Conservation (phyloP, 2,329 filamentous ascomycete species). For the Metarhizium robertsii region DNA sequence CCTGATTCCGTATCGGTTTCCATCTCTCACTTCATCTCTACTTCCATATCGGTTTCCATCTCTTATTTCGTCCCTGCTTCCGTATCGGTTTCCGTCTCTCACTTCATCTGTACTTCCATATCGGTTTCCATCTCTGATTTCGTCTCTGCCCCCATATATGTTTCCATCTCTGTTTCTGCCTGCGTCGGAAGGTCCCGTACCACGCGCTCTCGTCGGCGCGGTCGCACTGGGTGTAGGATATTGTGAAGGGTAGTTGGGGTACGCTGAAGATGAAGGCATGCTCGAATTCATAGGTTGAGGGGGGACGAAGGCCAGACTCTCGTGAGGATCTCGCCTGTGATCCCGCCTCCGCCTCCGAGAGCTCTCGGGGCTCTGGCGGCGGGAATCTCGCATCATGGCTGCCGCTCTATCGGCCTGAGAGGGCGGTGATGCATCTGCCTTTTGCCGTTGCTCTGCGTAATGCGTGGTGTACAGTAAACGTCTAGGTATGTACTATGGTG, state of each 20-base stretch:
- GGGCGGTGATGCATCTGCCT: slow-evolving; percentile 5
- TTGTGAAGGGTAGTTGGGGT: slow-evolving; percentile 5
- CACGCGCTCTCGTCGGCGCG: slow-evolving; percentile 4
- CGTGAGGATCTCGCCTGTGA: slow-evolving; percentile 21
- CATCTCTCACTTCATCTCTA: not conserved
- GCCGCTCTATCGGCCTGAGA: slow-evolving; percentile 15
- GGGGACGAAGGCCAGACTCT: slow-evolving; percentile 14
- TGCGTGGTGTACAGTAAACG: not conserved
- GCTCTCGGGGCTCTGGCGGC: slow-evolving; percentile 47
- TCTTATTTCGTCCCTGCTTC: not conserved
- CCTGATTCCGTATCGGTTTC: not conserved
- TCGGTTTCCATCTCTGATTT: not conserved
- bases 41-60: not conserved
- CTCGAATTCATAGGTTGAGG: slow-evolving; percentile 10
- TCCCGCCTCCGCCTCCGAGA: slow-evolving; percentile 38
- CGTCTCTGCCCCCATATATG: not conserved
- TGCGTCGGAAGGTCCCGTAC: not conserved
- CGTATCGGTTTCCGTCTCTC: not conserved
- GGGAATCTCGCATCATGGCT: slow-evolving; percentile 45
- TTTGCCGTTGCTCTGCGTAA: slow-evolving; percentile 1
- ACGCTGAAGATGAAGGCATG: not conserved
- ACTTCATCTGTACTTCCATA: not conserved
- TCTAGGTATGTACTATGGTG: not conserved
- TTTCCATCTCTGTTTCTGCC: not conserved
- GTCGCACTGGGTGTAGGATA: slow-evolving; percentile 6